These are phyloP conservation scores for Postia placenta DNA, from an alignment of 768 basidiomycete genomes.

Conservation along the genomic window DNA sequence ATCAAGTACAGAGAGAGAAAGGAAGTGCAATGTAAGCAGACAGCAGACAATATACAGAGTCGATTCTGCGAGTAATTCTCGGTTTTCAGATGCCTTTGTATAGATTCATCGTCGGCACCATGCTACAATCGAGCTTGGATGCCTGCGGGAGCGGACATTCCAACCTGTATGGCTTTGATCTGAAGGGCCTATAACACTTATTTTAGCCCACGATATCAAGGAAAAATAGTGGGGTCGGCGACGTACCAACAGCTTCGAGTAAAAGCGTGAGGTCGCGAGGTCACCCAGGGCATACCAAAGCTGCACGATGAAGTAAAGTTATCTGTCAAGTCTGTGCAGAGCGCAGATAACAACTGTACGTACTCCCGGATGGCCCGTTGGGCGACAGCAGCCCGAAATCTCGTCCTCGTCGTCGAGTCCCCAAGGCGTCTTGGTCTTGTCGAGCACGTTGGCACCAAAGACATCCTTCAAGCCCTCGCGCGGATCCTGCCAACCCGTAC, in stretches of 20 bases:
- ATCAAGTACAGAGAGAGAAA: no score
- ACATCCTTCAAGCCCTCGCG: constrained; percentile 24
- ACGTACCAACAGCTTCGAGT: constrained; percentile 32
- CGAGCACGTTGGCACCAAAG: constrained; percentile 32
- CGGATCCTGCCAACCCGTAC: constrained; percentile 29
- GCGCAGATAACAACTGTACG: neutral
- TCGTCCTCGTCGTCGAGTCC: constrained; percentile 40
- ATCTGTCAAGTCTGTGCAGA: neutral
- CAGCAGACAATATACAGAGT: no score
- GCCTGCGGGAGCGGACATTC: no score
- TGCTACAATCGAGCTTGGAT: no score
- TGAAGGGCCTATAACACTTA: constrained; percentile 25
- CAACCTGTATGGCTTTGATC: constrained; percentile 30
- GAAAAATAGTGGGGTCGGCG: neutral
- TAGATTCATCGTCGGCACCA: no score
- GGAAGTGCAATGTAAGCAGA: no score
- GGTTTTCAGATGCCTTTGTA: no score
- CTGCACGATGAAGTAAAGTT: constrained; percentile 15
- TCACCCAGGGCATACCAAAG: constrained; percentile 37
- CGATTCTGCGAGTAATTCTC: no score
- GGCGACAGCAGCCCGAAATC: constrained; percentile 29
- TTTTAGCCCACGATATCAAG: neutral
- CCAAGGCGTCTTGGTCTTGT: constrained; percentile 27
- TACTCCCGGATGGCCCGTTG: constrained; percentile 38
- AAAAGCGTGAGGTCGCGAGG: constrained; percentile 26